Evolutionary conservation across 108 stramenopile species (phyloP), one percentile per base, ranked within the genome.

Genomic region (Conticribra weissflogii): DNA sequence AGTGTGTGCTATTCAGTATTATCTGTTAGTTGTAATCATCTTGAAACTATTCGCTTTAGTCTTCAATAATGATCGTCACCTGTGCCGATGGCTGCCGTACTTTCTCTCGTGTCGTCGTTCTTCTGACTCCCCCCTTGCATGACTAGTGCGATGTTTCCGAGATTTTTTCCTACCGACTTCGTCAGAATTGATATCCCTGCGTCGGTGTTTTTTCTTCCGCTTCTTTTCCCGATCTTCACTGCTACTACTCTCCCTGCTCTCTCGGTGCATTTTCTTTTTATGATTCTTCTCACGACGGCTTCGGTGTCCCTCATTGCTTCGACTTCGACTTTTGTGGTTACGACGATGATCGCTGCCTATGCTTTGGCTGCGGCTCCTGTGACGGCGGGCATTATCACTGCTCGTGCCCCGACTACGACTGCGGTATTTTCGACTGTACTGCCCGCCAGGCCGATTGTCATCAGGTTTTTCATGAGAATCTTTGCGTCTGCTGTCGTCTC

Each of bases 211-310:
- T 33, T 76, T 65, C 48, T 61, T 64, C 17, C 52, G 54, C 24
- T 46, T 72, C 71, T 54, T 75, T 32, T 75, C 74, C 30, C 66
- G 51, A 22, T 48, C 56, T 29, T 22, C 24, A 66, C 66, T 72
- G 54, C 71, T 34, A 33, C 78, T 78, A 46, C 77, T 57, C 5
- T 63, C 66, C 25, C 54, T 56, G 0, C 66, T 65, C 14, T 57
- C 24, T 28, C 74, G 67, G 32, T 50, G 78, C 2, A 53, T 46
- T 7, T 54, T 66, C 53, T 68, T 63, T 25, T 23, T 51, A 30
- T 55, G 64, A n/a, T 63, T 56, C 50, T 72, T 80, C 60, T 23
- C 29, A 25, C 66, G 59, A 2, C 61, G 71, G 44, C 62, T 33
- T 2, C 34, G 29, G 22, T 51, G 15, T 24, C 66, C 32, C 66